Base-by-base conservation (phyloP, 805 yeast species). In the Huiozyma naganishii region DNA sequence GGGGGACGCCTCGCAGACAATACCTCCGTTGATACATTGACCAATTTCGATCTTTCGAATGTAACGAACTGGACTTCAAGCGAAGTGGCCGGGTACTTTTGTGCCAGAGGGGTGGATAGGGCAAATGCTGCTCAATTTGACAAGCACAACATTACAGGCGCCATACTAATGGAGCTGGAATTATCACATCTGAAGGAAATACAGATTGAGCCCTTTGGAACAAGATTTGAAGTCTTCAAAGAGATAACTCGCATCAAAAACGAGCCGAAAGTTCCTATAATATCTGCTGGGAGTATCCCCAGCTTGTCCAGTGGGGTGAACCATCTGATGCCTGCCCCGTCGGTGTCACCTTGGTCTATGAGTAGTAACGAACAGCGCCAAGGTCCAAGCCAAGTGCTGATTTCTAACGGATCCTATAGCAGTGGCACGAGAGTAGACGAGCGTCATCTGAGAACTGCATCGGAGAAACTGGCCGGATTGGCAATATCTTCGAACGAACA, bases 151-250 rank as follows among this genome's bases (percentile, higher is more conserved):
- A 86, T 92, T 45, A 80, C 87, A 1, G 98, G 98, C 10, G 67
- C 77, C 3, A 90, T 90, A 41, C 65, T 92, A 41, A 69, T 92
- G 43, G 94, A 89, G 61, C 71, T 92, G 49, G 96, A 90, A 55
- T 70, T 90, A 48, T 73, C 86, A 1, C 83, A 84, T 56, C 71
- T 92, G 56, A 92, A 90, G 61, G 98, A 92, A 61, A 69, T 92
- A 46, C 97, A 88, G 42, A 92, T 92, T 41, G 72, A 79, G 37
- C 84, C 95, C 3, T 92, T 92, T 67, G 99, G 99, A 27, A 87
- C 95, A 0, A 74, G 99, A 48, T 92, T 88, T 63, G 95, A 88
- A 61, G 76, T 92, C 35, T 80, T 77, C 62, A 88, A 86, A 57
- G 95, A 85, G 58, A 90, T 92, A 54, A 92, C 86, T 59, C 75